Base-by-base conservation (phyloP, 495 filamentous ascomycete genomes). In the Halenospora varia region DNA sequence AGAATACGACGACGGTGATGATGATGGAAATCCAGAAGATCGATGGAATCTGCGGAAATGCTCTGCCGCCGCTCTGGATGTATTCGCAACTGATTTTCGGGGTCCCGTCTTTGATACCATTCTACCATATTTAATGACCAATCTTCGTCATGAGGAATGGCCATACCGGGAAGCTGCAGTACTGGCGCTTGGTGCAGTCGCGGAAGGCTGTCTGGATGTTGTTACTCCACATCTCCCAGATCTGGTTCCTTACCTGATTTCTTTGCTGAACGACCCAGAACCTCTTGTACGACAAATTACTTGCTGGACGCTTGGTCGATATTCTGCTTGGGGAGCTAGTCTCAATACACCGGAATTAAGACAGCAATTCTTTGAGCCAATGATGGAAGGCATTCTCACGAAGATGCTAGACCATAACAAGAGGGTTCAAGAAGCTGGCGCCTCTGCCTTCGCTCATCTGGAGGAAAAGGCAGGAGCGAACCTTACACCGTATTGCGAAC, bases 381-480 rank as follows among this genome's bases (percentile, higher is more conserved):
- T 97, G 82, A 96, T 99, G 92, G 94, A 96, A 59, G 95, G 95
- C 22, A 91, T 99, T 50, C 75, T 99, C 48, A 84, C 80, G 35
- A 88, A 90, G 61, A 99, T 99, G 94, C 75, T 97, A 42, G 94
- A 99, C 67, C 84, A 82, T 65, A 97, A 96, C 77, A 99, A 99
- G 79, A 88, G 92, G 68, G 95, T 97, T 0, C 94, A 99, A 69
- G 94, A 97, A 71, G 92, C 94, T 35, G 94, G 89, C 25, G 94
- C 93, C 1, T 97, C 93, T 4, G 95, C 94, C 0, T 97, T 99
- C 73, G 94, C 93, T 29, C 96, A 88, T 64, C 80, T 99, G 46
- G 93, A 97, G 68, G 94, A 99, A 73, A 93, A 95, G 69, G 90
- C 94, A 0, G 88, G 89, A 25, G 83, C 83, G 51, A 75, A 84